phyloP scores from a whole-genome alignment of 2,329 filamentous ascomycete genomes.

The Botryotinia narcissicola region DNA sequence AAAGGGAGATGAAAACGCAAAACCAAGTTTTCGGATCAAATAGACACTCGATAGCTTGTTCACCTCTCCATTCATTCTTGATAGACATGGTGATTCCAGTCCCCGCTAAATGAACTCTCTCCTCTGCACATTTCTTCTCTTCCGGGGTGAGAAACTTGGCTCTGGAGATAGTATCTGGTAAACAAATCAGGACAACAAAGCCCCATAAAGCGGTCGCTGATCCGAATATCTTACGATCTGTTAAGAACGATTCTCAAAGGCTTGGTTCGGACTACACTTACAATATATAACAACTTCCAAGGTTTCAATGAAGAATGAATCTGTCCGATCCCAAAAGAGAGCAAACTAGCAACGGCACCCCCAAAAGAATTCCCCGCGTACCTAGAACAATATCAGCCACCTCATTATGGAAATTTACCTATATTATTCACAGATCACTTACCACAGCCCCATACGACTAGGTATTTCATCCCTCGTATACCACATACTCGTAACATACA shows the following conservation, averaged over 20 bases:
- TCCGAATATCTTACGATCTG: slow-evolving; percentile 45
- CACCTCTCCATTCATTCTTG: slow-evolving; percentile 45
- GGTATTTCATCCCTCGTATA: slow-evolving; percentile 54
- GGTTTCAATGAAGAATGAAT: slow-evolving; percentile 46
- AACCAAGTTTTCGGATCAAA: slow-evolving; percentile 55
- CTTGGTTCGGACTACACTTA: slow-evolving; percentile 14
- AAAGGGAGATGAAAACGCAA: slow-evolving; percentile 51
- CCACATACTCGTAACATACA: slow-evolving; percentile 48
- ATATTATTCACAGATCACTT: neutral
- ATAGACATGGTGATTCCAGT: slow-evolving; percentile 51
- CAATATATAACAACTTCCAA: slow-evolving; percentile 57
- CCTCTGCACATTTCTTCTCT: slow-evolving; percentile 46
- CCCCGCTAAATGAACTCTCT: slow-evolving; percentile 49
- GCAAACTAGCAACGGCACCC: slow-evolving; percentile 49
- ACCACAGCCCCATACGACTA: slow-evolving; percentile 55
- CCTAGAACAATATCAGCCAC: neutral
- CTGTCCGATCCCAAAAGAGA: slow-evolving; percentile 57
- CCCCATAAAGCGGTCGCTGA: slow-evolving; percentile 47
- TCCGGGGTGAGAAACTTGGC: slow-evolving; percentile 56
- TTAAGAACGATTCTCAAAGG: slow-evolving; percentile 1
- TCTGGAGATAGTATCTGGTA: slow-evolving; percentile 53
- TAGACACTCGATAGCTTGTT: slow-evolving; percentile 53
- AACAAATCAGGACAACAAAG: slow-evolving; percentile 46
- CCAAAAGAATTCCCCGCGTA: slow-evolving; percentile 55
- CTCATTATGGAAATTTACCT: too few species aligned